These are phyloP conservation scores for Plectosphaerella cucumerina DNA, from an alignment of 2,329 filamentous ascomycete species.

Conservation along the genomic window DNA sequence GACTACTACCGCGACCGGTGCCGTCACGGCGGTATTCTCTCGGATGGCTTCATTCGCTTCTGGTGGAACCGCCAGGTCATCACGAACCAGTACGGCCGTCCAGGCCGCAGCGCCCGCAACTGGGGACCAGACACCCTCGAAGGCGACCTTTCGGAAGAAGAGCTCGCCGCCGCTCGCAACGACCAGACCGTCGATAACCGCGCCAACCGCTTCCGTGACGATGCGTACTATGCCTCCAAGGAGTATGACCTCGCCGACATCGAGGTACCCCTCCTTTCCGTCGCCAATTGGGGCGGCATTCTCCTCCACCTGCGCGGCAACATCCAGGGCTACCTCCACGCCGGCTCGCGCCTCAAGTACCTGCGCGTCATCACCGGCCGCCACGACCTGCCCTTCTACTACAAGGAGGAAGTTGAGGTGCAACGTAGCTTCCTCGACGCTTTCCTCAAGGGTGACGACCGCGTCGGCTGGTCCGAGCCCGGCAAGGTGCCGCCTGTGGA, in stretches of 20 bases:
- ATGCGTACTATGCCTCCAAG: constrained; percentile 60
- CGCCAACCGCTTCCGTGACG: constrained; percentile 53
- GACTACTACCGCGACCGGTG: constrained; percentile 54
- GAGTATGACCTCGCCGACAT: constrained; percentile 64
- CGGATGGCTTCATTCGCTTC: constrained; percentile 54
- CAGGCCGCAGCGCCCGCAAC: constrained; percentile 41
- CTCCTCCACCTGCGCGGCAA: constrained; percentile 66
- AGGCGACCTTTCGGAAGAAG: constrained; percentile 51
- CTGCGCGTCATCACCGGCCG: constrained; percentile 66
- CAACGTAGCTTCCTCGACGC: constrained; percentile 66
- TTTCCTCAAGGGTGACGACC: constrained; percentile 65
- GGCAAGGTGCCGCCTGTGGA: constrained; percentile 58
- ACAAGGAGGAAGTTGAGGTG: constrained; percentile 62
- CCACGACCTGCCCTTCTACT: constrained; percentile 71
- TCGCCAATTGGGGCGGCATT: constrained; percentile 70
- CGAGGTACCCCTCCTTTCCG: constrained; percentile 60
- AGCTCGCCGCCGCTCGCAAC: constrained; percentile 41
- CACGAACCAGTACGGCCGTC: constrained; percentile 63
- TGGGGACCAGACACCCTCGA: constrained; percentile 56
- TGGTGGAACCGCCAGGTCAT: constrained; percentile 68
- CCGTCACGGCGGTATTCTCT: constrained; percentile 58
- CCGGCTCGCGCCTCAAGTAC: constrained; percentile 64
- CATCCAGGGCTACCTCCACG: constrained; percentile 59
- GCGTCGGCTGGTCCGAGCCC: constrained; percentile 52
- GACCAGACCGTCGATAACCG: constrained; percentile 44